Percentiles rank a stretch among this genome's conserved stretches.
Conservation (phyloP, 1,284 basidiomycete genomes). For the Apiotrichum sp. region DNA sequence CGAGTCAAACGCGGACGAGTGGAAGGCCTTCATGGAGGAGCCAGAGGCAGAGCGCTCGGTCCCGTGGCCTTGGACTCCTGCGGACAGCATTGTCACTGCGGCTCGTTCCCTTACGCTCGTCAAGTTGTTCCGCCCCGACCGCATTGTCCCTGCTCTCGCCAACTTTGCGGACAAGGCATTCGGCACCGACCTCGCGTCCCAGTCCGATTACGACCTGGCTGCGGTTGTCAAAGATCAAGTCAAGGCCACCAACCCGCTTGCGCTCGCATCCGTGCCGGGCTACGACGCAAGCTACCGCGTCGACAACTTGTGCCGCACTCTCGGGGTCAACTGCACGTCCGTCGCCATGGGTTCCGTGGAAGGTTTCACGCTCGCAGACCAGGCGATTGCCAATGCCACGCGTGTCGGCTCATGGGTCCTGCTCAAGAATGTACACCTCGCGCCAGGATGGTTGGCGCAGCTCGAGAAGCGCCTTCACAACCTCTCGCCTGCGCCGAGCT, state of each 20-base stretch:
- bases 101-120: slow-evolving; percentile 31
- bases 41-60: slow-evolving; percentile 64
- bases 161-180: slow-evolving; percentile 37
- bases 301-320: slow-evolving; percentile 75
- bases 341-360: slow-evolving; percentile 99
- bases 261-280: slow-evolving; percentile 86
- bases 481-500: slow-evolving; percentile 75
- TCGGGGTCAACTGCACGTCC: slow-evolving; percentile 67
- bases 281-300: slow-evolving; percentile 94
- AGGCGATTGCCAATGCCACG: slow-evolving; percentile 83
- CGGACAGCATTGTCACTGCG: slow-evolving; percentile 23
- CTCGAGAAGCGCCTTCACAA: slow-evolving; percentile 95
- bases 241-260: slow-evolving; percentile 72
- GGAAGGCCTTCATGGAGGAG: slow-evolving; percentile 69
- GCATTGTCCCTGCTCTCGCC: slow-evolving; percentile 31
- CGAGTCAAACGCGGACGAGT: slow-evolving; percentile 59
- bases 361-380: slow-evolving; percentile 88
- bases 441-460: slow-evolving; percentile 87
- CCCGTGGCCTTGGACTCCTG: slow-evolving; percentile 64
- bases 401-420: slow-evolving; percentile 90
- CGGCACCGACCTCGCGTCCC: slow-evolving; percentile 30
- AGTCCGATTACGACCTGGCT: slow-evolving; percentile 55
- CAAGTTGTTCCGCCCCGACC: slow-evolving; percentile 43
- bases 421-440: slow-evolving; percentile 91
- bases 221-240: slow-evolving; percentile 73